phyloP scores from a whole-genome alignment of 2,329 filamentous ascomycete genomes.

The Thielaviopsis punctulata region DNA sequence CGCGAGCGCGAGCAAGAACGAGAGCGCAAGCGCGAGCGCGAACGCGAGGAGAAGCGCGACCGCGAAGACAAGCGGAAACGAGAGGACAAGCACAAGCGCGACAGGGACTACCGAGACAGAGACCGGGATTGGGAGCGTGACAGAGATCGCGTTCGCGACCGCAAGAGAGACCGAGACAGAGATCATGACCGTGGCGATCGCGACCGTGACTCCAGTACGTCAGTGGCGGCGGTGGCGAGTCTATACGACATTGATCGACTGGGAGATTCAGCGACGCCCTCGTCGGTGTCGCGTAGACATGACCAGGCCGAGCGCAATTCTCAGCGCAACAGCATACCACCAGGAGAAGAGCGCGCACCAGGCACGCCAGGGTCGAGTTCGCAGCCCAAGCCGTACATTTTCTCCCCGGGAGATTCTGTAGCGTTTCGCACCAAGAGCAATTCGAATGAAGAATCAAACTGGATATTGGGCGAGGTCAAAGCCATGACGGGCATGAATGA shows the following conservation, averaged over 20 bases:
- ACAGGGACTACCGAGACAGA: background rate
- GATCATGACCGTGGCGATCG: background rate
- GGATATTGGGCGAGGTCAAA: conserved; percentile 65
- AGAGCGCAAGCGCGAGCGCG: background rate
- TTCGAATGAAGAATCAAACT: conserved; percentile 35
- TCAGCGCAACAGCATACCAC: conserved; percentile 30
- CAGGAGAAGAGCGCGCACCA: conserved; percentile 14
- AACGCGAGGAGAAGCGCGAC: background rate
- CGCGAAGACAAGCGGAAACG: background rate
- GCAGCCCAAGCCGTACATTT: conserved; percentile 33
- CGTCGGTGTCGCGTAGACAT: conserved; percentile 15
- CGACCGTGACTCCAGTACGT: background rate
- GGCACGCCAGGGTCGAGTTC: conserved; percentile 30
- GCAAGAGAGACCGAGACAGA: background rate
- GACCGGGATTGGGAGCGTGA: background rate
- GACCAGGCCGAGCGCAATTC: conserved; percentile 20
- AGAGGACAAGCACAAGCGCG: background rate
- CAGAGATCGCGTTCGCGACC: background rate
- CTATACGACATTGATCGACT: conserved; percentile 29
- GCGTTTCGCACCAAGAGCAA: conserved; percentile 44
- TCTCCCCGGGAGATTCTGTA: conserved; percentile 45
- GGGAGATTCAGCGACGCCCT: conserved; percentile 28
- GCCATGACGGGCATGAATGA: conserved; percentile 53
- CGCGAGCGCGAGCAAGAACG: conserved; percentile 9
- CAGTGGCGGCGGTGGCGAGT: conserved; percentile 20